Evolutionary conservation across 345 rosid genomes (phyloP).

Genomic region (Aegle marmelos): DNA sequence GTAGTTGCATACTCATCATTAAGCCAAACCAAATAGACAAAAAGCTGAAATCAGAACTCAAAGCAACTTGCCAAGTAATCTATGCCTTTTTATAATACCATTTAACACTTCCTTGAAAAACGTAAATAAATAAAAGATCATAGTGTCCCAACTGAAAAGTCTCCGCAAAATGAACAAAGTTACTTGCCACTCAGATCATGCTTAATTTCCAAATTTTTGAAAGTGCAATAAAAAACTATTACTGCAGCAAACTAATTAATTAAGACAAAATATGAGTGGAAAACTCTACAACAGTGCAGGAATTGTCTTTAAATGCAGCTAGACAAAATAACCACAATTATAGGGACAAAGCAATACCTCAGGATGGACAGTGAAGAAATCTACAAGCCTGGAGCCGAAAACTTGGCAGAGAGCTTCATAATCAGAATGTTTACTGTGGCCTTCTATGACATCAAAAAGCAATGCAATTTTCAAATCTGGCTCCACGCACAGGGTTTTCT

Average conservation of each 20-base stretch:
- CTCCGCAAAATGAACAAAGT: neutral
- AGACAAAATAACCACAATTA: neutral
- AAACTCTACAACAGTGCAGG: neutral
- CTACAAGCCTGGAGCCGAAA: slow-evolving; percentile 35
- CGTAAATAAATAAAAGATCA: neutral
- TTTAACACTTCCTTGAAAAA: neutral
- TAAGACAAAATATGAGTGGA: neutral
- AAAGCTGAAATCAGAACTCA: neutral
- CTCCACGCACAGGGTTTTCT: slow-evolving; percentile 43
- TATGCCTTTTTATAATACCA: neutral
- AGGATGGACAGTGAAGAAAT: slow-evolving; percentile 30
- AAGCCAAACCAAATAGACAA: neutral
- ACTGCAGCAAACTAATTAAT: neutral
- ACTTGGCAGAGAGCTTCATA: slow-evolving; percentile 31
- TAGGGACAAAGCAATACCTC: slow-evolving; percentile 32
- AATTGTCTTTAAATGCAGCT: neutral
- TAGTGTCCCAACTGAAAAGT: neutral
- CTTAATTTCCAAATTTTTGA: neutral
- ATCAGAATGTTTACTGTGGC: slow-evolving; percentile 34
- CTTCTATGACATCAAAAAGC: slow-evolving; percentile 33
- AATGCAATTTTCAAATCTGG: slow-evolving; percentile 38
- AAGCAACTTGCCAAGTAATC: neutral
- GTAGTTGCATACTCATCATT: neutral
- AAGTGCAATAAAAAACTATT: neutral
- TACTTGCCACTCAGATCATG: neutral